Evolutionary conservation across 164 flowering plant genomes (phyloP), one percentile per base, ranked within the genome.

Genomic region (Pachysandra terminalis): DNA sequence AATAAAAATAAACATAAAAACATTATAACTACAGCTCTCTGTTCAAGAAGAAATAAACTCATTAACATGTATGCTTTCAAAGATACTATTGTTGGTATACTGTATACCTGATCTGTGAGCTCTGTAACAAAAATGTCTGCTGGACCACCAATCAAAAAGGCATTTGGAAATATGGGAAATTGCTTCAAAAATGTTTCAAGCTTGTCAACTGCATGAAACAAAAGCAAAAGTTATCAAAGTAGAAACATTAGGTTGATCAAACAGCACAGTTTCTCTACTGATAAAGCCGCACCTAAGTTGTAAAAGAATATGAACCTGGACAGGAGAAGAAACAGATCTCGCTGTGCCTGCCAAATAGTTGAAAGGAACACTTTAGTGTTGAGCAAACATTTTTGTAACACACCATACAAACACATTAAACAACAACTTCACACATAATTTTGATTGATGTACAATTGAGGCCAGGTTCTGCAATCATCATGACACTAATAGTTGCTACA

Each of bases 231-330:
- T 53, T 9, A 69, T n/a, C 9, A 5, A 57, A 60, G 26, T 26
- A 51, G 14, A 57, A 0, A n/a, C 54, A 28, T 19, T 37, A 48
- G 63, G 24, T 57, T 13, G 35, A 54, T 15, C 24, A n/a, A 27
- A 70, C 9, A 37, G 21, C 19, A 73, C 28, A 67, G 24, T 40
- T 62, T 19, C 9, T 65, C 6, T 15, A 66, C 15, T 19, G 12
- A 61, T n/a, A 66, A 73, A 59, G 67, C 60, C 73, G 19, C 77
- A 95, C 99, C 99, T 78, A 83, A 75, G 74, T 92, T 79, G 71
- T 96, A 93, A 64, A 93, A 90, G 27, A 93, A 69, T 52, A 96
- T 77, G 82, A 93, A 89, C 78, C 99, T 88, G 74, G 95, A 88
- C 45, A 96, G 90, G 62, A 93, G 79, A 70, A 93, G 98, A 79